These are phyloP conservation scores for Xerocomus brunneocitrinus DNA, from an alignment of 768 basidiomycete genomes.

Conservation along the genomic window DNA sequence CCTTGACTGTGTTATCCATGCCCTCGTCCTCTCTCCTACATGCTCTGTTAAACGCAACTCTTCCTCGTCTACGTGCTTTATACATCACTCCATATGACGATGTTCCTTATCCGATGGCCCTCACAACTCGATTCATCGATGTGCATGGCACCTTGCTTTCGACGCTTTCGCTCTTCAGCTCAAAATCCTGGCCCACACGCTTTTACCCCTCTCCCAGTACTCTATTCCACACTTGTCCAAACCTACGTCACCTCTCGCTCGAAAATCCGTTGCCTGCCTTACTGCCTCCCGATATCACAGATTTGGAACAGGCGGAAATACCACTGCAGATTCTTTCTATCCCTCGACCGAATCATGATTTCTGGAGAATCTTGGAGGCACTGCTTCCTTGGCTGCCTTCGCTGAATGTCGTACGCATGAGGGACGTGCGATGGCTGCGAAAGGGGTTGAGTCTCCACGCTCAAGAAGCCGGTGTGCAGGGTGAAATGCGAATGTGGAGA, in stretches of 20 bases:
- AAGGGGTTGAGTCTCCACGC: constrained; percentile 62
- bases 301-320: constrained; percentile 27
- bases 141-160: constrained; percentile 54
- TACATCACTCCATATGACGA: constrained; percentile 74
- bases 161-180: constrained; percentile 63
- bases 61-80: constrained; percentile 61
- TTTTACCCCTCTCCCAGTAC: constrained; percentile 50
- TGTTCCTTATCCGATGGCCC: constrained; percentile 52
- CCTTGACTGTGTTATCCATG: constrained; percentile 60
- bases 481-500: constrained; percentile 74
- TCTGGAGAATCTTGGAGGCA: constrained; percentile 51
- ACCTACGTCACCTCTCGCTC: constrained; percentile 65
- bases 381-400: constrained; percentile 53
- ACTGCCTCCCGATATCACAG: constrained; percentile 22
- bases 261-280: constrained; percentile 63
- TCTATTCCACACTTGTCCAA: constrained; percentile 47
- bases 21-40: constrained; percentile 61
- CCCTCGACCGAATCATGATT: constrained; percentile 63
- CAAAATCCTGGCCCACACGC: constrained; percentile 63
- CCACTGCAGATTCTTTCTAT: constrained; percentile 65
- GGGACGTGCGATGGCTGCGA: constrained; percentile 72
- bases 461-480: constrained; percentile 72
- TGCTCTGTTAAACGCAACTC: constrained; percentile 51
- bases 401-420: constrained; percentile 51
- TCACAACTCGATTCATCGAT: constrained; percentile 54